A percentile compares a stretch with the other conserved stretches of the same genome.
These are phyloP conservation scores for Ettlia oleoabundans DNA, from an alignment of 139 green algal species.

Conservation along the genomic window DNA sequence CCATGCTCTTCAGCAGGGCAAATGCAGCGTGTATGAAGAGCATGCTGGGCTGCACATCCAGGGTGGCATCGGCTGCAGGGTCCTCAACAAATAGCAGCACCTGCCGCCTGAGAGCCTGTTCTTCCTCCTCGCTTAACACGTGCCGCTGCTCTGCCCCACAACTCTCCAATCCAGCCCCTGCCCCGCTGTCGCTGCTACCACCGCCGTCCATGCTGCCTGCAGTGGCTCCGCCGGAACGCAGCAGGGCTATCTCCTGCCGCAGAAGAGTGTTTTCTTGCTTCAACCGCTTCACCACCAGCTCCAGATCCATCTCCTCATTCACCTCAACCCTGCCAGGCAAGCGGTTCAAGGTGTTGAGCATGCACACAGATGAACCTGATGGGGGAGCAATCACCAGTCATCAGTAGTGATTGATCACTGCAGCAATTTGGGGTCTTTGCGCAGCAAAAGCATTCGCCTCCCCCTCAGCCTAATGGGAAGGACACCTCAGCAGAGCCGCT, in stretches of 20 bases:
- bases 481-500: too few species aligned
- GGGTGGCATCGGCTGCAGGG: conserved; percentile 49
- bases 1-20: conserved; percentile 56
- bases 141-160: conserved; percentile 59
- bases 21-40: conserved; percentile 70
- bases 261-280: conserved; percentile 78
- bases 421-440: too few species aligned
- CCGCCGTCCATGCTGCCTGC: not conserved
- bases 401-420: too few species aligned
- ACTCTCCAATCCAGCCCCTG: not conserved
- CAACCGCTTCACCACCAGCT: conserved; percentile 78
- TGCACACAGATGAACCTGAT: too few species aligned
- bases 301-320: conserved; percentile 92
- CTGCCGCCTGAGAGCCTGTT: conserved; percentile 59
- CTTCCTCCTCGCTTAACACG: conserved; percentile 73
- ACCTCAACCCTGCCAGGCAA: conserved; percentile 60
- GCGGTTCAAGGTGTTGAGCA: not conserved
- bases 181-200: not conserved
- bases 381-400: too few species aligned
- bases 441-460: not conserved
- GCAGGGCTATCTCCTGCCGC: conserved; percentile 79
- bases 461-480: not conserved
- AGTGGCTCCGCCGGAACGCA: conserved; percentile 36
- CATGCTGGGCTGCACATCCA: conserved; percentile 73
- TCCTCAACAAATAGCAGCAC: conserved; percentile 65